Evolutionary conservation across 1,284 basidiomycete genomes (phyloP), one percentile per base, ranked within the genome.

Genomic region (Boletus sp.): DNA sequence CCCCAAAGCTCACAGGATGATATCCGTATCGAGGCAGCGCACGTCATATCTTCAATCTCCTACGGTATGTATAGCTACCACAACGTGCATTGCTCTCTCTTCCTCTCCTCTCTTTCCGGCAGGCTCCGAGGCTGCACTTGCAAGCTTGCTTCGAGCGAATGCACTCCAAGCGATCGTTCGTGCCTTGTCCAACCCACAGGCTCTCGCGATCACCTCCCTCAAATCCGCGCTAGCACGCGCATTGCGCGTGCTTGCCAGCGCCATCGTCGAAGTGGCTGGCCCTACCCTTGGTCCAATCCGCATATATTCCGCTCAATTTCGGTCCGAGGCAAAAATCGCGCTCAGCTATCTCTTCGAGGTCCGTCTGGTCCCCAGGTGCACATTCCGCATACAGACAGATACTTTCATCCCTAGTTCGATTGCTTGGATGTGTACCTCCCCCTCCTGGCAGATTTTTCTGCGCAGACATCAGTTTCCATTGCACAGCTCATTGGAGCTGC

Each of bases 31-130:
- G 87, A 89, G 58, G 83, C 86, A 0, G 83, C 85, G 0, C 82
- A 88, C 56, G 74, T 89, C 33, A 71, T 89, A 14, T 75, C 84
- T 0, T 89, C 87, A 0, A 70, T 90, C 9, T 76, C 85, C 0
- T 83, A 84, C 52, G 84, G 82, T 50, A 40, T 62, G 46, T 8
- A 14, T n/a, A 33, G 8, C 26, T 4, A 14, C 16, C 2, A 2
- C 40, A 1, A 5, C 40, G 23, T 52, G 0, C 27, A 8, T 8
- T 7, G 23, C 19, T 12, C 25, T 38, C 19, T 48, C 9, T 33
- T 23, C 37, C 23, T 16, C 13, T 22, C n/a, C n/a, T 22, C 6
- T 17, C 37, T 29, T 16, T 43, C 20, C 35, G 2, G 13, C 48
- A 82, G 82, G 84, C 27, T 81, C 83, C 0, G 72, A 78, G n/a